Base-by-base conservation (phyloP, 768 basidiomycete genomes). In the Leccinum pellstonianum region DNA sequence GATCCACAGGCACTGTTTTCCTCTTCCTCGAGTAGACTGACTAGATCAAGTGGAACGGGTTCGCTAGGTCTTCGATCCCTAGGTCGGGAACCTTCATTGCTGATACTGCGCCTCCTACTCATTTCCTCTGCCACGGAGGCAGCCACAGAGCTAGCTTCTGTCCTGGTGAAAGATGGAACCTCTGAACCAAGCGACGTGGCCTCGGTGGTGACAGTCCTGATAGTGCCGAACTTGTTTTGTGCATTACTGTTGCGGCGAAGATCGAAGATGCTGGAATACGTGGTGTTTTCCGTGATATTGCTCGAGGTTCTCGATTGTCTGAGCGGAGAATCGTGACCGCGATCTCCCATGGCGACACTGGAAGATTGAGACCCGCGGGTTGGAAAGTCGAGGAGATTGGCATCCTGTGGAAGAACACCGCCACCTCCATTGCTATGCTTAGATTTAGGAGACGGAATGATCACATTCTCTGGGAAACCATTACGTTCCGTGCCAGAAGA, bases 121-220 rank as follows among this genome's bases (percentile, higher is more conserved):
- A 68, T 63, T 58, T 76, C 75, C 33, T 80, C 79, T 50, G 68
- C 69, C 56, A 86, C 60, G 35, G 82, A 82, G 33, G 82, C 82
- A 17, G 81, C 81, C 55, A 86, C 77, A 35, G 74, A 72, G 63
- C 78, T 86, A 15, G 83, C 90, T 66, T 91, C 88, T n/a, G 86
- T 79, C 35, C 80, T 79, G 21, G 81, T 81, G 55, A 90, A 76
- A 10, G 88, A 88, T 5, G 87, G 86, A 14, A 78, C 75, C 66
- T 90, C 91, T 43, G 77, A 76, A 15, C 68, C 71, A 41, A 81
- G 72, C 41, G 88, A 90, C 19, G 91, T 93, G 60, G 87, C 80
- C 63, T 92, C 91, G 31, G 92, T 93, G 33, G 86, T 91, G 60
- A 87, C 78, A n/a, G 91, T 92, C 66, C 89, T 80, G 61, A 93